phyloP scores from a whole-genome alignment of 148 eudicot genomes.

The Diospyros lotus region DNA sequence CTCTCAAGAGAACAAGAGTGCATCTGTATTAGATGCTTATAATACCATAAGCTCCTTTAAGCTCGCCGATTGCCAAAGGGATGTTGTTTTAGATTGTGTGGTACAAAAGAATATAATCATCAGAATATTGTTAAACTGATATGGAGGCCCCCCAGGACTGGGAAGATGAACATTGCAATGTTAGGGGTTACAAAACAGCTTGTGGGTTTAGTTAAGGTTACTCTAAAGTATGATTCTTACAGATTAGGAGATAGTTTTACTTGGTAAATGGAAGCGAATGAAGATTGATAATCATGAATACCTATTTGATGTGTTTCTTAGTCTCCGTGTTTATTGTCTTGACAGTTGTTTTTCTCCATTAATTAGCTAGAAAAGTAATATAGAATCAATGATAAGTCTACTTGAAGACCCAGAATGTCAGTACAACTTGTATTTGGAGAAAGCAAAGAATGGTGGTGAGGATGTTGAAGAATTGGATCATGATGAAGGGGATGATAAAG shows the following conservation, averaged over 20 bases:
- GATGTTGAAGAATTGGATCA: background rate
- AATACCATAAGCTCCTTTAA: conserved; percentile 17
- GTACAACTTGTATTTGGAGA: conserved; percentile 33
- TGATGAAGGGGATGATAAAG: background rate
- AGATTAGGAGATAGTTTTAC: conserved; percentile 54
- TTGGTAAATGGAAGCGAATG: conserved; percentile 57
- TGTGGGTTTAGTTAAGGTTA: background rate
- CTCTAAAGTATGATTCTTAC: conserved; percentile 22
- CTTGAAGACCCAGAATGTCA: conserved; percentile 42
- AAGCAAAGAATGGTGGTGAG: background rate
- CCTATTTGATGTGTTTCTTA: conserved; percentile 39
- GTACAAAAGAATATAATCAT: conserved; percentile 32
- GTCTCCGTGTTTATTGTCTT: conserved; percentile 29
- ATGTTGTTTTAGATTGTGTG: conserved; percentile 34
- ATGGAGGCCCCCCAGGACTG: conserved; percentile 70
- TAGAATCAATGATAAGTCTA: conserved; percentile 34
- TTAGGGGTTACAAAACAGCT: conserved; percentile 11
- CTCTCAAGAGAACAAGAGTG: background rate
- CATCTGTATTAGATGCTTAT: conserved; percentile 1
- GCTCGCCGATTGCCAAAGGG: conserved; percentile 35
- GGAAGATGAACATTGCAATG: conserved; percentile 50
- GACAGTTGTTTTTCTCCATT: conserved; percentile 30
- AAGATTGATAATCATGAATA: conserved; percentile 37
- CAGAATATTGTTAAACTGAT: conserved; percentile 40
- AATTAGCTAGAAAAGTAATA: conserved; percentile 38